These are phyloP conservation scores for Solanum microdontum DNA, from an alignment of 257 asterid genomes.

Conservation along the genomic window DNA sequence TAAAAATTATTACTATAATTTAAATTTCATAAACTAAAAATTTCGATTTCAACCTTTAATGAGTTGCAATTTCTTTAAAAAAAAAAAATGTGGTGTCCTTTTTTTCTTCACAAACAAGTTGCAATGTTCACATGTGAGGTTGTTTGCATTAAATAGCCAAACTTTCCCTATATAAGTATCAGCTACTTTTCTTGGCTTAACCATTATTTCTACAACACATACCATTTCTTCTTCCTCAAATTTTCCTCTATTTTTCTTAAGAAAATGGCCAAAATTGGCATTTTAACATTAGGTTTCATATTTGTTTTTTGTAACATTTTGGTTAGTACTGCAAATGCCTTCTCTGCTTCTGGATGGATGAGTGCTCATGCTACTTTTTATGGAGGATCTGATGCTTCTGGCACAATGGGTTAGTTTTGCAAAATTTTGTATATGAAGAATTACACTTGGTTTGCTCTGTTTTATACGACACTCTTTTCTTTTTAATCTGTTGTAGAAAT, in stretches of 20 bases:
- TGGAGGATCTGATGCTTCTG: conserved; percentile 46
- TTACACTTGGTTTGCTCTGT: not conserved
- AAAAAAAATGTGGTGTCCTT: not conserved
- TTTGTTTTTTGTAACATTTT: conserved; percentile 1
- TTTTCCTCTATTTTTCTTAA: not conserved
- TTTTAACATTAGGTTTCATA: conserved; percentile 4
- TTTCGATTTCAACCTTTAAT: not conserved
- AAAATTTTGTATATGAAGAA: not conserved
- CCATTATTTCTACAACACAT: not conserved
- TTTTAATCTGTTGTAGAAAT: accelerated
- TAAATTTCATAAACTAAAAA: not conserved
- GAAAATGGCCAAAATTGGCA: conserved; percentile 9
- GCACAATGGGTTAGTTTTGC: conserved; percentile 32
- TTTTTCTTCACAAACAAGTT: not conserved
- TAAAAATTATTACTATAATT: not conserved
- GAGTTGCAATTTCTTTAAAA: not conserved
- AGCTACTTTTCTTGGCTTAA: not conserved
- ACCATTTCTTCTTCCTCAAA: not conserved
- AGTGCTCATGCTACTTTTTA: conserved; percentile 38
- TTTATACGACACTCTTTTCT: not conserved
- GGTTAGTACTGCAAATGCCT: conserved; percentile 13
- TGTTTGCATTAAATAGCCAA: conserved; percentile 7
- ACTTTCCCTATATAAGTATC: conserved; percentile 6
- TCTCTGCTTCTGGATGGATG: conserved; percentile 31
- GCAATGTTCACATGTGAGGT: conserved; percentile 32